Evolutionary conservation across 2,329 filamentous ascomycete species (phyloP), one percentile per base, ranked within the genome.

Genomic region (Arthrobotrys pseudoclavata): DNA sequence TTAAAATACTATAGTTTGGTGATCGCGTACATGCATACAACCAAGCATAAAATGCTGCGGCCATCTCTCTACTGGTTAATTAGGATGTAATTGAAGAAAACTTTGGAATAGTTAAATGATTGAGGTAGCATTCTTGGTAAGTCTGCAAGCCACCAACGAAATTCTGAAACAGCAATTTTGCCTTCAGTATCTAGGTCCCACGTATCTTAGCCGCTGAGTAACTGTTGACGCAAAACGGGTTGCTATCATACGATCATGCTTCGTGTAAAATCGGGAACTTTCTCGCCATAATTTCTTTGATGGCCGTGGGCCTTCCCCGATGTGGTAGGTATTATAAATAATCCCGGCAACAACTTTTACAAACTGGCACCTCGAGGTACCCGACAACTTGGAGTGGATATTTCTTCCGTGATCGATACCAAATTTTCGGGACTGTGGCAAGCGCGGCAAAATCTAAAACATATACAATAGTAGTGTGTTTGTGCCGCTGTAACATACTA

Each of bases 371-470:
- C n/a, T 60, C 20, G 42, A 12, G 18, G 34, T 42, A 42, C 55
- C 13, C 34, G 34, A 26, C 4, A 24, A 42, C 20, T 20, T 12
- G 12, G 20, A 34, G n/a, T 42, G 18, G 34, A 26, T 22, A 60
- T 24, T 3, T 10, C 31, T 60, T 42, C 22, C 13, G 12, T 18
- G 20, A 42, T 26, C 34, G n/a, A 20, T 45, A 20, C 31, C 29
- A 10, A 40, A 26, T n/a, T 34, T 7, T 53, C 5, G 50, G 31
- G 31, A 34, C 7, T 26, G 50, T 31, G 50, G 50, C 47, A 53
- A 31, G 13, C 50, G 24, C 24, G 42, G 42, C 26, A 53, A 50
- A 53, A 22, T 26, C 24, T 53, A 31, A 53, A 53, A 31, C n/a
- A n/a, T n/a, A n/a, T n/a, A n/a, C 50, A n/a, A 53, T 9, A 5